Conservation (phyloP, 2,329 filamentous ascomycete species). For the Ceratocystis harringtonii region DNA sequence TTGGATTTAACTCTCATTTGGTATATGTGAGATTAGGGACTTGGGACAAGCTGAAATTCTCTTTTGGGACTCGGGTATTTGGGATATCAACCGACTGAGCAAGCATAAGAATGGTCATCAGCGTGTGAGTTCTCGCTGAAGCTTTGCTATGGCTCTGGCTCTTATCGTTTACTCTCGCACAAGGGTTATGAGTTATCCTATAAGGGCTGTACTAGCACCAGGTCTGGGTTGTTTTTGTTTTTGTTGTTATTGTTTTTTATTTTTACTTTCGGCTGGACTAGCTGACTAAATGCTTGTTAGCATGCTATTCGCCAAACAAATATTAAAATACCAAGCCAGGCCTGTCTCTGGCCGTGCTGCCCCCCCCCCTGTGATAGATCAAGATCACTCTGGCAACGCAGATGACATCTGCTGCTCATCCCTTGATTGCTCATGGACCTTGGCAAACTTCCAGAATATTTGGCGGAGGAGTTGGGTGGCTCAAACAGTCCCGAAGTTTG, state of each 20-base stretch:
- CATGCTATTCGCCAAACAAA: background rate
- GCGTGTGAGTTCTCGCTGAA: too few species aligned
- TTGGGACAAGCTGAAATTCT: background rate
- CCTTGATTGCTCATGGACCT: background rate
- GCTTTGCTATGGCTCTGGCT: too few species aligned
- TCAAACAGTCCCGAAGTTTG: background rate
- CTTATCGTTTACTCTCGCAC: too few species aligned
- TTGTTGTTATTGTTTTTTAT: background rate
- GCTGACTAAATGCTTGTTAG: background rate
- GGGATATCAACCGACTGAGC: too few species aligned
- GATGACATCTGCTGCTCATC: background rate
- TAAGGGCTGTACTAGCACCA: background rate
- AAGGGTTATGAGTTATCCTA: too few species aligned
- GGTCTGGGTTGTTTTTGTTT: background rate
- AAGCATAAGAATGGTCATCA: too few species aligned
- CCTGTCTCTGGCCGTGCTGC: background rate
- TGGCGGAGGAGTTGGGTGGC: background rate
- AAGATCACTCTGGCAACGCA: background rate
- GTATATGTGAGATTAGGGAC: background rate
- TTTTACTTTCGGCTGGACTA: background rate
- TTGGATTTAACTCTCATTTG: background rate
- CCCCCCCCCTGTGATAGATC: background rate
- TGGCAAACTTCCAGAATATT: slow-evolving; percentile 1
- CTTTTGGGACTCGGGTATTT: too few species aligned
- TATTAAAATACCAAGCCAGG: background rate